phyloP scores from a whole-genome alignment of 148 eudicot species.

The Silene latifolia region DNA sequence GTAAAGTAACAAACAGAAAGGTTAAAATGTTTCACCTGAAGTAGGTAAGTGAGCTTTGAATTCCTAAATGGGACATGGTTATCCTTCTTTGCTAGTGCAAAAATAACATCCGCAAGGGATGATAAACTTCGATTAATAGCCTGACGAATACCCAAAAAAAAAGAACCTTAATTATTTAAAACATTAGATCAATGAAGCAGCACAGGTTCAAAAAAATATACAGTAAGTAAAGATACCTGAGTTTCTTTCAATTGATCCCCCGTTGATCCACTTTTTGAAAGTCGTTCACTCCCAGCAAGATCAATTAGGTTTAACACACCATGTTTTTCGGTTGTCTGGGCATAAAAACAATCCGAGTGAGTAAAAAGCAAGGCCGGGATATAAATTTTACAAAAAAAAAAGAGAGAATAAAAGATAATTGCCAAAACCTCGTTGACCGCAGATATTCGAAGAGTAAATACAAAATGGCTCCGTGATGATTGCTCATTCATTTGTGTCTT shows the following conservation, averaged over 20 bases:
- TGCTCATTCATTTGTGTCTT: slow-evolving; percentile 83
- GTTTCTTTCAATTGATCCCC: slow-evolving; percentile 78
- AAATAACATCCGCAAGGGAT: slow-evolving; percentile 66
- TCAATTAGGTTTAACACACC: slow-evolving; percentile 74
- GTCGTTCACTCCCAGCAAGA: slow-evolving; percentile 83
- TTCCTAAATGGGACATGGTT: slow-evolving; percentile 74
- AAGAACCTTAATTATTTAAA: neutral
- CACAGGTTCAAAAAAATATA: neutral
- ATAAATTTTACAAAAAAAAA: neutral
- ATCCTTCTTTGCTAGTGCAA: slow-evolving; percentile 77
- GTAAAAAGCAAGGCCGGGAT: neutral
- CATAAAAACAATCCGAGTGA: slow-evolving; percentile 1
- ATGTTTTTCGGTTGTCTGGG: slow-evolving; percentile 74
- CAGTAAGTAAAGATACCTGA: slow-evolving; percentile 37
- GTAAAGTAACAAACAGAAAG: neutral
- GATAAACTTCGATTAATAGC: slow-evolving; percentile 77
- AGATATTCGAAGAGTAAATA: slow-evolving; percentile 67
- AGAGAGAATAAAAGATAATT: neutral
- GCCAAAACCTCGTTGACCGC: slow-evolving; percentile 64
- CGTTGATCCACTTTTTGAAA: slow-evolving; percentile 76
- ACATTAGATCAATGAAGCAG: neutral
- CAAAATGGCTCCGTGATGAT: slow-evolving; percentile 84
- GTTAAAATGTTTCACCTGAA: slow-evolving; percentile 43
- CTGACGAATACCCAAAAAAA: slow-evolving; percentile 23
- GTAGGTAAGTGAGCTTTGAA: slow-evolving; percentile 73